Evolutionary conservation across 2,329 filamentous ascomycete genomes (phyloP).

Genomic region (Fusarium burgessii): DNA sequence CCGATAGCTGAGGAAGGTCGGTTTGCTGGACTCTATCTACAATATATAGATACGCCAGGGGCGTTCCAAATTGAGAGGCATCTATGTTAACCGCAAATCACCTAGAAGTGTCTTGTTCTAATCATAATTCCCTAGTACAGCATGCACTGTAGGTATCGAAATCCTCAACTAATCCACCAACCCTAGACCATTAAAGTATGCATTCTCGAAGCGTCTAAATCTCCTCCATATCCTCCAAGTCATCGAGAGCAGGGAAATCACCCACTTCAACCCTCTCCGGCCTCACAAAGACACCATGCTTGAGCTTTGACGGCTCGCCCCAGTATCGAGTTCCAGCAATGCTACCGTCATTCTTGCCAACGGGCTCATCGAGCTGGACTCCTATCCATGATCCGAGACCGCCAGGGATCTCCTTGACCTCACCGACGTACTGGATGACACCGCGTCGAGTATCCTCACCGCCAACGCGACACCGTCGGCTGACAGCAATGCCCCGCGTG

Average conservation of each 20-base stretch:
- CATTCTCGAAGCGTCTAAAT: constrained; percentile 58
- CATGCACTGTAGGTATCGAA: background rate
- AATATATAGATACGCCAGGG: too few relatives aligned
- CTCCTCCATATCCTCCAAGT: constrained; percentile 83
- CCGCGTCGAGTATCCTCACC: constrained; percentile 78
- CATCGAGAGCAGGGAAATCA: constrained; percentile 76
- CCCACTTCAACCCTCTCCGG: constrained; percentile 83
- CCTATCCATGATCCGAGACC: constrained; percentile 77
- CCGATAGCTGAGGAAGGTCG: background rate
- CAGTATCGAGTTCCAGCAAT: constrained; percentile 78
- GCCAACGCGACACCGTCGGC: constrained; percentile 73
- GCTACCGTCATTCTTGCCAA: constrained; percentile 85
- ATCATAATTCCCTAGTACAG: background rate
- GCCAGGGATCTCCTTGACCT: constrained; percentile 78
- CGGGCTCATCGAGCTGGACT: constrained; percentile 80
- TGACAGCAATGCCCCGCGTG: constrained; percentile 73
- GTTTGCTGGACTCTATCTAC: too few relatives aligned
- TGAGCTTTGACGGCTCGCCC: constrained; percentile 70
- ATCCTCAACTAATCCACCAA: background rate
- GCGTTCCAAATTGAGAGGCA: too few relatives aligned
- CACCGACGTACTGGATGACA: constrained; percentile 77
- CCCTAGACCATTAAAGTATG: background rate
- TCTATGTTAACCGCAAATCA: too few relatives aligned
- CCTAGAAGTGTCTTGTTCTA: background rate
- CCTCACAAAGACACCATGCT: constrained; percentile 82